These are phyloP conservation scores for Aspergillus nomiae DNA, from an alignment of 2,329 filamentous ascomycete genomes.

Conservation along the genomic window DNA sequence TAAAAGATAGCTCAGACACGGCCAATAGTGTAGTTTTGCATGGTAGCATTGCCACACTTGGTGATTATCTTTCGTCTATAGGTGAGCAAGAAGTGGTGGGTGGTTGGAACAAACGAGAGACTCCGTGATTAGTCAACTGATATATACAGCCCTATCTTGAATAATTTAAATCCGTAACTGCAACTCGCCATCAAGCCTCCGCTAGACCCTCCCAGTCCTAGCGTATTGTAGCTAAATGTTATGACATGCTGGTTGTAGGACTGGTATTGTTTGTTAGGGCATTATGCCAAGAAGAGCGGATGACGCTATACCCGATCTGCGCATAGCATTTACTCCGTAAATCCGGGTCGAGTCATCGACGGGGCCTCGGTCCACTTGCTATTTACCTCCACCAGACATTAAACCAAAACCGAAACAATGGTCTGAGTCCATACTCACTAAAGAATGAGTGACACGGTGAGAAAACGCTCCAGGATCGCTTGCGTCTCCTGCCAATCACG, in stretches of 20 bases:
- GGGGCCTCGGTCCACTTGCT: background rate
- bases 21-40: background rate
- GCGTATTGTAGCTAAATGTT: too few relatives aligned
- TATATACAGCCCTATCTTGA: too few relatives aligned
- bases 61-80: too few relatives aligned
- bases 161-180: too few relatives aligned
- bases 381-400: background rate
- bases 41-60: background rate
- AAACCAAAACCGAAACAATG: background rate
- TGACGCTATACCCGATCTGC: background rate
- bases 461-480: constrained; percentile 48
- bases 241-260: too few relatives aligned
- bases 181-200: too few relatives aligned
- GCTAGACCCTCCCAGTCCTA: too few relatives aligned
- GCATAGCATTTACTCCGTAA: background rate
- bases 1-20: background rate
- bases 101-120: too few relatives aligned
- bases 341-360: too few relatives aligned
- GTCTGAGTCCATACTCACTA: background rate
- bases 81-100: too few relatives aligned
- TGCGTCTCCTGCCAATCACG: constrained; percentile 57
- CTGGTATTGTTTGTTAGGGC: background rate
- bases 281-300: background rate
- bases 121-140: too few relatives aligned
- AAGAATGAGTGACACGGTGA: constrained; percentile 31